Percentiles rank a stretch among this genome's conserved stretches.
phyloP scores from a whole-genome alignment of 768 basidiomycete genomes.

The Collybiopsis confluens region DNA sequence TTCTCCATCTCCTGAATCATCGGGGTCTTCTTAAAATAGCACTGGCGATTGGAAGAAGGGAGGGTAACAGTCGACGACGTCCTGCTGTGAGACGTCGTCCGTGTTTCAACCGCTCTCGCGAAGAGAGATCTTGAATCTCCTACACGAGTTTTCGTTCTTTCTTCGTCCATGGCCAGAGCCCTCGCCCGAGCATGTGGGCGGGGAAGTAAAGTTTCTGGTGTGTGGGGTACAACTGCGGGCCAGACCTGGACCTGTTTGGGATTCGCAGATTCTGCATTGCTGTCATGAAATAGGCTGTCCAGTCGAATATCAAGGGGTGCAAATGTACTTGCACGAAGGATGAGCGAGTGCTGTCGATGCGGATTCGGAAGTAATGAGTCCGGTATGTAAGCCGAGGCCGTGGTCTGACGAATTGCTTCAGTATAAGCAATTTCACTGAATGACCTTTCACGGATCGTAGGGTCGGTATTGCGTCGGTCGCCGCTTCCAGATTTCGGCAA shows the following conservation, averaged over 20 bases:
- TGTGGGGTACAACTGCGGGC: not conserved
- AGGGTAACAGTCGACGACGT: not conserved
- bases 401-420: not conserved
- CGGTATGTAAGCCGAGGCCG: not conserved
- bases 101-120: not conserved
- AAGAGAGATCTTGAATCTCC: not conserved
- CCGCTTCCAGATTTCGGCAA: not conserved
- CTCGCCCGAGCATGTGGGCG: conserved; percentile 4
- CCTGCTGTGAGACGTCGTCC: too few species aligned
- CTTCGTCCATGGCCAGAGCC: not conserved
- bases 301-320: not conserved
- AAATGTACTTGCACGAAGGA: not conserved
- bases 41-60: not conserved
- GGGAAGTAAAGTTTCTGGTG: not conserved
- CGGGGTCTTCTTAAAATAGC: not conserved
- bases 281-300: not conserved
- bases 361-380: not conserved
- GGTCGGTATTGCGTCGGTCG: not conserved
- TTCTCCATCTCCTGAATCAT: conserved; percentile 1
- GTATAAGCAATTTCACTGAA: too few species aligned
- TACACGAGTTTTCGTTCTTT: too few species aligned
- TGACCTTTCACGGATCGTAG: too few species aligned
- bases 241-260: too few species aligned
- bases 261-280: not conserved
- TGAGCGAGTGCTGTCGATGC: not conserved